Base-by-base conservation (phyloP, 257 asterid genomes). In the Handroanthus guayacan region DNA sequence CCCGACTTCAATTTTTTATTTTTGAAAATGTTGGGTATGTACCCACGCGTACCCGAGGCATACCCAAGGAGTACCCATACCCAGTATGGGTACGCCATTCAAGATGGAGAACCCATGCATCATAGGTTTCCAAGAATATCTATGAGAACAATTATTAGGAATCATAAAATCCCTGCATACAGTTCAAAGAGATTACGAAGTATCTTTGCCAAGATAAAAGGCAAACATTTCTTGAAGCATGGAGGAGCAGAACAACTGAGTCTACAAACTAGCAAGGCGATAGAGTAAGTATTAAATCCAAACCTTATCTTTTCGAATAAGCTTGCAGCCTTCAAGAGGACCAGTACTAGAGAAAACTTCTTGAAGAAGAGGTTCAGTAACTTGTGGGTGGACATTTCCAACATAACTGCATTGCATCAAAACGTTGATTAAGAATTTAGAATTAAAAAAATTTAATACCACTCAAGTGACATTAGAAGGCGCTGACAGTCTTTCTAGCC, bases 251-350 rank as follows among this genome's bases (percentile, higher is more conserved):
- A 39, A 48, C 20, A n/a, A 60, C 20, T 25, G 75, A 62, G 39
- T 71, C 44, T 38, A 61, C 11, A 67, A 77, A 60, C 69, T 36
- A 36, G 39, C 43, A 37, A 73, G 31, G 48, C 37, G 25, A 58
- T 8, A 10, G 48, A 56, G 41, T 52, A 9, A 78, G 64, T 60
- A 57, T 31, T 38, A 75, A 75, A 13, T 51, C 18, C 66, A 12
- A 13, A 90, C 97, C 96, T 89, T 92, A 36, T 92, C 97, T 86
- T 92, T 92, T 31, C 91, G 84, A 74, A 91, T 89, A 77, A 93
- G 90, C 90, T 93, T 93, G 90, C 98, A 93, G 64, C 97, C 90
- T 87, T 93, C 96, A 72, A 91, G 89, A 60, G 88, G 90, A 60
- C 98, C 96, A 3, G 94, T 84, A 68, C 86, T 78, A 5, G 94